phyloP scores from a whole-genome alignment of 805 yeast genomes.

The Candida succiphila region DNA sequence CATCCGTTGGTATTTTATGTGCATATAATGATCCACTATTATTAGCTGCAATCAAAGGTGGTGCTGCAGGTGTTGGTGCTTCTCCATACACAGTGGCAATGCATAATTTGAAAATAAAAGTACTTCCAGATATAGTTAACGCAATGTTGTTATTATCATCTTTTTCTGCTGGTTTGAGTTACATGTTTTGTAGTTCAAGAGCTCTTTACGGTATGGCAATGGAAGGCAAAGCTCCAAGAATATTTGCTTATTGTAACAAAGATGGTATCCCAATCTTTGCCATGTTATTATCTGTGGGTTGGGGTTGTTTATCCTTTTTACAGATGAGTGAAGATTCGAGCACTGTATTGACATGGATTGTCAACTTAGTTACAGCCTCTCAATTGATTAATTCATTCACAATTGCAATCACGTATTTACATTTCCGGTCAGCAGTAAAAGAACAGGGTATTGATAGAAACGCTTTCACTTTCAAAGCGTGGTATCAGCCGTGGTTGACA shows the following conservation, averaged over 20 bases:
- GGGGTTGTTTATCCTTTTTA: conserved; percentile 60
- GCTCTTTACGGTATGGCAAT: conserved; percentile 60
- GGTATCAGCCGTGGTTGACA: conserved; percentile 23
- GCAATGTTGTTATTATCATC: conserved; percentile 65
- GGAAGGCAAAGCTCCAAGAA: conserved; percentile 61
- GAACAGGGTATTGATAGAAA: conserved; percentile 40
- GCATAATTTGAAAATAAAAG: conserved; percentile 50
- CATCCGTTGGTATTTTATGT: conserved; percentile 35
- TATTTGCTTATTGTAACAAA: conserved; percentile 52
- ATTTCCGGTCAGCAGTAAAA: conserved; percentile 49
- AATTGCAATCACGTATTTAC: conserved; percentile 47
- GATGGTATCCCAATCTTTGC: conserved; percentile 69
- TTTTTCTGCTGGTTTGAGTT: conserved; percentile 76
- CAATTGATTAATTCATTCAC: conserved; percentile 54
- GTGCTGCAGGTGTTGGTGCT: conserved; percentile 35
- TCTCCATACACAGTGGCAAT: conserved; percentile 81
- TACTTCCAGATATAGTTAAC: conserved; percentile 67
- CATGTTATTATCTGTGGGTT: conserved; percentile 40
- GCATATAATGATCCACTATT: conserved; percentile 30
- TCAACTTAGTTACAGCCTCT: conserved; percentile 60
- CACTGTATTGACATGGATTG: conserved; percentile 62
- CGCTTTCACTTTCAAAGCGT: conserved; percentile 40
- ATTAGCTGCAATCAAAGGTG: conserved; percentile 21
- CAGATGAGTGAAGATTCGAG: conserved; percentile 54
- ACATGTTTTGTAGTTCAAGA: conserved; percentile 59